These are phyloP conservation scores for Xylariales sp. DNA, from an alignment of 2,329 filamentous ascomycete genomes.

Conservation along the genomic window DNA sequence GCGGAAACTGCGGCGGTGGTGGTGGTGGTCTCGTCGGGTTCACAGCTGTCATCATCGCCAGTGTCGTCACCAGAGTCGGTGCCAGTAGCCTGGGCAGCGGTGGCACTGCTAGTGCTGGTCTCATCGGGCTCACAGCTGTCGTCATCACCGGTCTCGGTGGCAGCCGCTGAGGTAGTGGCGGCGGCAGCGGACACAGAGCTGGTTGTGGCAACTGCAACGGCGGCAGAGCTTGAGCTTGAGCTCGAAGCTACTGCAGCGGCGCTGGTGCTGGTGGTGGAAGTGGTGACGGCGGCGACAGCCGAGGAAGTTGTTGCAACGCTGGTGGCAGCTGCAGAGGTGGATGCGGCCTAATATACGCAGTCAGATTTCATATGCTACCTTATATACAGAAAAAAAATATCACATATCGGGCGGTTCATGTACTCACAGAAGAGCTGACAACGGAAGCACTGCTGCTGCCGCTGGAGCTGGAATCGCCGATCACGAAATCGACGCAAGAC, in stretches of 20 bases:
- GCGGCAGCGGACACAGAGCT: background rate
- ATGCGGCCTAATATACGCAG: background rate
- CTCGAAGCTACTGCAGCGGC: constrained; percentile 2
- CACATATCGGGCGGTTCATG: too few relatives aligned
- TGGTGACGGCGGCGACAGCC: too few relatives aligned
- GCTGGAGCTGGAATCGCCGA: constrained; percentile 7
- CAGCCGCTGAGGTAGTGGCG: background rate
- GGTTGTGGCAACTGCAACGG: background rate
- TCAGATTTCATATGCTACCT: too few relatives aligned
- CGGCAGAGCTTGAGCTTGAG: background rate
- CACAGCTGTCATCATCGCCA: constrained; percentile 1
- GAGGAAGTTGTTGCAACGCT: constrained; percentile 1
- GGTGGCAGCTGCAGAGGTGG: background rate
- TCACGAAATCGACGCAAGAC: constrained; percentile 12
- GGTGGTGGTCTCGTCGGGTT: background rate
- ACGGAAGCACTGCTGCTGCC: background rate
- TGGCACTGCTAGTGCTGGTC: constrained; percentile 4
- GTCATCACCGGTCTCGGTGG: constrained; percentile 3
- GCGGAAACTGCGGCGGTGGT: background rate
- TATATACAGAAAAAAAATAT: too few relatives aligned
- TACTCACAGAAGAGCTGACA: constrained; percentile 1
- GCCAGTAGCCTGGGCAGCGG: constrained; percentile 9
- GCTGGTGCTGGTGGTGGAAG: background rate
- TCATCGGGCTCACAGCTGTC: constrained; percentile 14
- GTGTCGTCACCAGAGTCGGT: background rate